Evolutionary conservation across 1,284 basidiomycete species (phyloP), one percentile per base, ranked within the genome.

Genomic region (Austroboletus niveus): DNA sequence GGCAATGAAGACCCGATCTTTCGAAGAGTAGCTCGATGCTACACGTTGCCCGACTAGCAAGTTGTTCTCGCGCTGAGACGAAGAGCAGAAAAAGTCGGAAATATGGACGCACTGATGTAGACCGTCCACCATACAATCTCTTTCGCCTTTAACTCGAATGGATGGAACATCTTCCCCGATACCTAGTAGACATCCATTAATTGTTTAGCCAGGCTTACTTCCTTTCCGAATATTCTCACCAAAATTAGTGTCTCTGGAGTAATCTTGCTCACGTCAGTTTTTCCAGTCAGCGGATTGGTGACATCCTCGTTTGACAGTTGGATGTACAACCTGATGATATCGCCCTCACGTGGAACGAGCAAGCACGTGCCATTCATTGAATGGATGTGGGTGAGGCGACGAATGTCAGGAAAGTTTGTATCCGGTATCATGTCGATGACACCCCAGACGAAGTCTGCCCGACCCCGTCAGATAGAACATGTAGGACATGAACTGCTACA

Each of bases 401-500:
- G 82, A 56, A 89, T 84, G 66, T 93, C 89, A 0, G 91, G 89
- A 62, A 92, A 89, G 65, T 90, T 75, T 11, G 87, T 88, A n/a
- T 80, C 75, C 0, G 84, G 84, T 12, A 81, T 62, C 55, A 84
- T 75, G 66, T 90, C 87, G 20, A 89, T 70, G 11, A 89, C 87
- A 17, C 87, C 88, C 88, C 87, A 91, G 34, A 88, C 78, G 53
- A 78, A 84, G 52, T 89, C 82, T 70, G 52, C 34, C 22, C n/a
- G 11, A n/a, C 20, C 40, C 43, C 27, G n/a, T 56, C 11, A 42
- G 40, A 22, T 20, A 24, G 22, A 24, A 24, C 22, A 24, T 24
- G 2, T 24, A 24, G 3, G 48, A 17, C 11, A 27, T 10, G 5
- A 17, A 24, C 12, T 3, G 27, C 6, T 1, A 29, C 12, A 30